phyloP scores from a whole-genome alignment of 352 stramenopile species.

The Elongisporangium undulatum region DNA sequence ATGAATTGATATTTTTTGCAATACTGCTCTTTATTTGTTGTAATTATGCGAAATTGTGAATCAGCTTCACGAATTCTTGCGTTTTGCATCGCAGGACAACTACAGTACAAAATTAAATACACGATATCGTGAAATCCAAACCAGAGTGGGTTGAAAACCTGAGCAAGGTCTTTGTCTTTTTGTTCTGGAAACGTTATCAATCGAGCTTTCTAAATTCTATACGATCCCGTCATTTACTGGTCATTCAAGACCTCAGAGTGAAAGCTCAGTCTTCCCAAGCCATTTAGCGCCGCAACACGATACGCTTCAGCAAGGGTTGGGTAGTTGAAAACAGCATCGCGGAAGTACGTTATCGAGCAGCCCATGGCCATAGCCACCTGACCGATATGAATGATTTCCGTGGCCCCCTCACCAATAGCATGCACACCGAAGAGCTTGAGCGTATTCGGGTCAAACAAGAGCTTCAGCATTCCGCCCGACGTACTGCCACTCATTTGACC shows the following conservation, averaged over 20 bases:
- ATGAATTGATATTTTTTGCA: background rate
- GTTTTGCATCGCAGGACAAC: too few species aligned
- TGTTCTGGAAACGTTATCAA: background rate
- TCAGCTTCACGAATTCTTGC: too few species aligned
- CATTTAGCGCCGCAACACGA: conserved; percentile 83
- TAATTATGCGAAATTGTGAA: too few species aligned
- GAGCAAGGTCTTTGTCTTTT: background rate
- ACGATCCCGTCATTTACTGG: background rate
- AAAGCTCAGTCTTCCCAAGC: conserved; percentile 79
- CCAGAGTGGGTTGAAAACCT: background rate
- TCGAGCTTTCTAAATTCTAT: background rate
- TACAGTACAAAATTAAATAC: too few species aligned
- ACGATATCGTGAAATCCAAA: background rate
- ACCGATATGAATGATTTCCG: conserved; percentile 92
- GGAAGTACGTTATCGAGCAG: conserved; percentile 85
- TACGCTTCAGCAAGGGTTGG: conserved; percentile 90
- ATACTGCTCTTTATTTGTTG: too few species aligned
- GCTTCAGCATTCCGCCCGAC: conserved; percentile 83
- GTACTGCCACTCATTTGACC: conserved; percentile 86
- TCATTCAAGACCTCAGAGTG: conserved; percentile 31
- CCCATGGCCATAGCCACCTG: conserved; percentile 85
- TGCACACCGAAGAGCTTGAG: conserved; percentile 86
- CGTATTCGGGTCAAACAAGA: conserved; percentile 79
- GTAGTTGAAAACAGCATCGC: conserved; percentile 91
- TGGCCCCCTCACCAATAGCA: conserved; percentile 86